These are phyloP conservation scores for Aschersonia sp. DNA, from an alignment of 2,329 filamentous ascomycete genomes.

Conservation along the genomic window DNA sequence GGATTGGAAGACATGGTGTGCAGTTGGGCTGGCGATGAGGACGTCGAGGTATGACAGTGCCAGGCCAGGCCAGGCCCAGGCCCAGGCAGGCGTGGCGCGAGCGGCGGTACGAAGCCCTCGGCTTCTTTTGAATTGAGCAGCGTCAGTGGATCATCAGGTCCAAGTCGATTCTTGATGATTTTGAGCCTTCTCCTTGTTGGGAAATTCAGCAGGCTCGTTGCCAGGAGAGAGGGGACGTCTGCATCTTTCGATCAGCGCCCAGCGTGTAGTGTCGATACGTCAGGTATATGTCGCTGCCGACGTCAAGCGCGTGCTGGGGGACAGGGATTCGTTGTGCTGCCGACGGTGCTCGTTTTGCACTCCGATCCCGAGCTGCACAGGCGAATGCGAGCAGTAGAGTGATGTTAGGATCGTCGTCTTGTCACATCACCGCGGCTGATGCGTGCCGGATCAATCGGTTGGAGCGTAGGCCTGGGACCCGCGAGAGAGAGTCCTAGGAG, in stretches of 20 bases:
- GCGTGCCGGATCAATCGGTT: not conserved
- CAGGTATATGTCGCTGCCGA: no score
- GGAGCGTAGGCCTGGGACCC: not conserved
- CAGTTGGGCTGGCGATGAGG: not conserved
- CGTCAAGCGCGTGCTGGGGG: no score
- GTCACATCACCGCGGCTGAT: not conserved
- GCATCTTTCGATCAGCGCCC: not conserved
- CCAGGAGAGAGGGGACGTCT: constrained; percentile 1
- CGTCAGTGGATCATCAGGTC: no score
- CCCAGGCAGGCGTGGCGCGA: no score
- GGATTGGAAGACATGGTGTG: constrained; percentile 11
- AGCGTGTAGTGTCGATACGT: not conserved
- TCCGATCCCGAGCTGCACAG: not conserved
- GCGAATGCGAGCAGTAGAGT: not conserved
- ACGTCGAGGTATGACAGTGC: no score
- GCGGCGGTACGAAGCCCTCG: no score
- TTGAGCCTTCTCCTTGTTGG: not conserved
- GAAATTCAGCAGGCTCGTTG: constrained; percentile 2
- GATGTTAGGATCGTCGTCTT: not conserved
- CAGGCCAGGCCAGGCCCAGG: no score
- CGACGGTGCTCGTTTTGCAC: not conserved
- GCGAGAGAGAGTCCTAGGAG: not conserved
- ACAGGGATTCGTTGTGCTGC: not conserved
- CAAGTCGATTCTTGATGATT: no score
- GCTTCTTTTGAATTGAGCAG: no score